Percentiles rank a stretch among this genome's conserved stretches.
Conservation (phyloP, 176 grass and related monocot genomes). For the Hyparrhenia diplandra region DNA sequence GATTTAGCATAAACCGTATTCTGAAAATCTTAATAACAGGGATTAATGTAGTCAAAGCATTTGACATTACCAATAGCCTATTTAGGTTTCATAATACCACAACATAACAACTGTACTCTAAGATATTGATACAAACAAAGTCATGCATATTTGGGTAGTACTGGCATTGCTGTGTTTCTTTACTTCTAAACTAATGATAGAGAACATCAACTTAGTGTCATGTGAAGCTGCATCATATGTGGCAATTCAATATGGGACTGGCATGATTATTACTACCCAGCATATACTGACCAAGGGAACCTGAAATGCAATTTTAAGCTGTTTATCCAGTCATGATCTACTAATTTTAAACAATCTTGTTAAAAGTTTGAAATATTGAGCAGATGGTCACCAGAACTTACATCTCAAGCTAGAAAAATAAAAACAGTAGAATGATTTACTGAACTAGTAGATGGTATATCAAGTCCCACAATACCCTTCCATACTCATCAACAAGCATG, state of each 20-base stretch:
- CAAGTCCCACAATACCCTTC: conserved; percentile 63
- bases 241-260: not conserved
- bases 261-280: not conserved
- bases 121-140: not conserved
- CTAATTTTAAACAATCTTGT: conserved; percentile 3
- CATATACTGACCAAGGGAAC: not conserved
- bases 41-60: conserved; percentile 20
- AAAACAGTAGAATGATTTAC: conserved; percentile 4
- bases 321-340: not conserved
- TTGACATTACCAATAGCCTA: conserved; percentile 10
- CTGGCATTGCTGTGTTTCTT: not conserved
- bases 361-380: conserved; percentile 20
- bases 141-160: not conserved
- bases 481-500: conserved; percentile 98
- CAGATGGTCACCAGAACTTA: conserved; percentile 18
- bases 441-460: conserved; percentile 18
- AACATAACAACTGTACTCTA: not conserved
- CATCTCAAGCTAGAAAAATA: not conserved
- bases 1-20: conserved; percentile 2
- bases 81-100: not conserved
- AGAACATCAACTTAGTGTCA: not conserved
- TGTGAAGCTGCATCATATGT: not conserved
- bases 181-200: conserved; percentile 2
- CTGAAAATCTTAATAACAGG: not conserved
- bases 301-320: not conserved